Percentiles rank a stretch among this genome's conserved stretches.
Evolutionary conservation across 2,329 filamentous ascomycete genomes (phyloP).

Genomic region (Epichloe hybrida): DNA sequence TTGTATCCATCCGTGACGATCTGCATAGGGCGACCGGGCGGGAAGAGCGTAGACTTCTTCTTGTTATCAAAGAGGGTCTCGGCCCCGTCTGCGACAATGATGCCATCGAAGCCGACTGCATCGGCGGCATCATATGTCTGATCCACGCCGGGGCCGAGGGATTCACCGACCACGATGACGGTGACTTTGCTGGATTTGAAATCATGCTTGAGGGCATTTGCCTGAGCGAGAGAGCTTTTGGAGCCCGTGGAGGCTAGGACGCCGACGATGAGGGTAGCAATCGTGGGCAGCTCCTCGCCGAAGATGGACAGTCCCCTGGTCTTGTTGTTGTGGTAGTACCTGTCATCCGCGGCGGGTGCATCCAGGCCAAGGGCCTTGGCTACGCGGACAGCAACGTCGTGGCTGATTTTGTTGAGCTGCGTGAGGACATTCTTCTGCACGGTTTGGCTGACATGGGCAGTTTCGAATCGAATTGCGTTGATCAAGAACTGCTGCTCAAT

Average conservation of each 20-base stretch:
- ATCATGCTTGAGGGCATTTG: slow-evolving; percentile 32
- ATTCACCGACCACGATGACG: slow-evolving; percentile 47
- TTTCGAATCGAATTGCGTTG: slow-evolving; percentile 62
- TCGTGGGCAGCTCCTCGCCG: slow-evolving; percentile 40
- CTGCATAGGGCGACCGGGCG: slow-evolving; percentile 47
- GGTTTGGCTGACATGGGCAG: slow-evolving; percentile 41
- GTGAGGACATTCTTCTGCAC: slow-evolving; percentile 53
- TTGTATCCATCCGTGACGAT: slow-evolving; percentile 50
- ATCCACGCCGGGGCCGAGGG: slow-evolving; percentile 38
- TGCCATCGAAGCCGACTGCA: slow-evolving; percentile 46
- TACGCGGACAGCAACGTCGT: slow-evolving; percentile 54
- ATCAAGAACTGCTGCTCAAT: slow-evolving; percentile 58
- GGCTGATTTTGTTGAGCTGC: slow-evolving; percentile 55
- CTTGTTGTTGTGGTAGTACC: slow-evolving; percentile 56
- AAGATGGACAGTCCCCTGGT: slow-evolving; percentile 49
- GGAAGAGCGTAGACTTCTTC: slow-evolving; percentile 42
- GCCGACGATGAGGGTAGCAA: slow-evolving; percentile 51
- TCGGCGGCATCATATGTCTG: slow-evolving; percentile 53
- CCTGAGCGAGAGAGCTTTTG: slow-evolving; percentile 31
- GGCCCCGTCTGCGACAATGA: slow-evolving; percentile 45
- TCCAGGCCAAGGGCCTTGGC: slow-evolving; percentile 45
- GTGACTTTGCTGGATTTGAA: slow-evolving; percentile 39
- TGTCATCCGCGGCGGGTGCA: slow-evolving; percentile 44
- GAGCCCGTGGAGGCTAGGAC: slow-evolving; percentile 38
- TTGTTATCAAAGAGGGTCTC: slow-evolving; percentile 34